Percentiles rank a stretch among this genome's conserved stretches.
Conservation (phyloP, 805 yeast species). For the Vanderwaltozyma yarrowii region DNA sequence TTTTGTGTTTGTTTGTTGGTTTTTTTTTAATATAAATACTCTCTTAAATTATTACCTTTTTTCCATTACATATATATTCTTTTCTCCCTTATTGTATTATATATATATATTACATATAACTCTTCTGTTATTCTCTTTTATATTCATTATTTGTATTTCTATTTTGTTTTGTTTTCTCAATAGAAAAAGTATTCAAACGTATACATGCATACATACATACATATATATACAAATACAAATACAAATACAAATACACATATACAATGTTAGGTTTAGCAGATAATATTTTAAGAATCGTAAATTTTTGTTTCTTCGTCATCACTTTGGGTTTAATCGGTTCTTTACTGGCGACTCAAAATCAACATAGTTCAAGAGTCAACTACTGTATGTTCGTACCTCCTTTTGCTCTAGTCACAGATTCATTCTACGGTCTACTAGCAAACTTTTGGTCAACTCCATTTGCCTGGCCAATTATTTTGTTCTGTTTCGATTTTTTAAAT, state of each 20-base stretch:
- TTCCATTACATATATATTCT: no score
- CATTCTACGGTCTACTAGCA: slow-evolving; percentile 71
- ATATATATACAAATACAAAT: neutral
- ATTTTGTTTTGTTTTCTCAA: no score
- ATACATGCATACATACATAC: no score
- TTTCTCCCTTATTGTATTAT: no score
- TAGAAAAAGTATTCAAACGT: no score
- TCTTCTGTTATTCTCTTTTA: no score
- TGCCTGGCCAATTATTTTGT: slow-evolving; percentile 79
- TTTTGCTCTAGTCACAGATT: slow-evolving; percentile 72
- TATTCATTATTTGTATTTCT: no score
- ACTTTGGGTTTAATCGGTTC: slow-evolving; percentile 83
- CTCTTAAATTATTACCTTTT: no score
- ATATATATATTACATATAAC: no score
- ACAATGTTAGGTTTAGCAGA: slow-evolving; percentile 65
- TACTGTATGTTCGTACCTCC: slow-evolving; percentile 81
- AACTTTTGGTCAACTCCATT: slow-evolving; percentile 57
- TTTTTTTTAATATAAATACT: no score
- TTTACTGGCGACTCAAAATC: slow-evolving; percentile 60
- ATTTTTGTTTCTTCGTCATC: slow-evolving; percentile 68
- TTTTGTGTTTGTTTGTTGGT: no score
- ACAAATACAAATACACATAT: neutral
- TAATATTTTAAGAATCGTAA: slow-evolving; percentile 58
- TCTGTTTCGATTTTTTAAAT: slow-evolving; percentile 75
- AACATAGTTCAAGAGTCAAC: slow-evolving; percentile 65